Base-by-base conservation (phyloP, 148 eudicot genomes). In the Chenopodium quinoa region DNA sequence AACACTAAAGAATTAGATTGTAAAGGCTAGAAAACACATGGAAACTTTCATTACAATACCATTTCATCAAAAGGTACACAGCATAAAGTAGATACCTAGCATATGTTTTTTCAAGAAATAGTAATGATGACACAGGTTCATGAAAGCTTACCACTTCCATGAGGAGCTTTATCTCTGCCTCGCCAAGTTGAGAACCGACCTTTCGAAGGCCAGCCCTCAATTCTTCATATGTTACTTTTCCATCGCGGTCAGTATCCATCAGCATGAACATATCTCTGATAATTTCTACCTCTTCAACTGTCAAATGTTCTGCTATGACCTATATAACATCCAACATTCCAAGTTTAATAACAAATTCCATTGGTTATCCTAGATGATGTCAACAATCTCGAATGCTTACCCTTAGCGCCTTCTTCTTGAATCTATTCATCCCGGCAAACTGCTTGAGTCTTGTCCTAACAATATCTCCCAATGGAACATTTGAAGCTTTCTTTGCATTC, bases 171-270 rank as follows among this genome's bases (percentile, higher is more conserved):
- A 92, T 94, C 91, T 94, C 98, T 1, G 97, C 86, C 60, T 94
- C 98, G 12, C 90, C 97, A 77, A 94, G 86, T 62, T 94, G 97
- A 17, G 98, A 94, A 79, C 98, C 98, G 68, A 94, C 98, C 84
- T 94, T 92, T 29, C 83, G 81, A 27, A 94, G 91, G 40, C 98
- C 98, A 34, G 89, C 85, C 79, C 82, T 88, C 48, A 94, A 83
- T 78, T 94, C 98, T 14, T 91, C 92, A n/a, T 86, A 92, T 4
- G 93, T 88, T 64, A 94, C 87, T 85, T 84, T 94, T 75, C 98
- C 98, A 85, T 94, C 97, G 46, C 86, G 89, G 82, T 94, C 93
- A 29, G 90, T 87, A 74, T 94, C 98, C 97, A 94, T 94, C 78
- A 94, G 79, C 16, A 91, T 79, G 74, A 94, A 94, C 98, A 94